phyloP scores from a whole-genome alignment of 2,329 filamentous ascomycete genomes.

The Neofusicoccum umdonicola region DNA sequence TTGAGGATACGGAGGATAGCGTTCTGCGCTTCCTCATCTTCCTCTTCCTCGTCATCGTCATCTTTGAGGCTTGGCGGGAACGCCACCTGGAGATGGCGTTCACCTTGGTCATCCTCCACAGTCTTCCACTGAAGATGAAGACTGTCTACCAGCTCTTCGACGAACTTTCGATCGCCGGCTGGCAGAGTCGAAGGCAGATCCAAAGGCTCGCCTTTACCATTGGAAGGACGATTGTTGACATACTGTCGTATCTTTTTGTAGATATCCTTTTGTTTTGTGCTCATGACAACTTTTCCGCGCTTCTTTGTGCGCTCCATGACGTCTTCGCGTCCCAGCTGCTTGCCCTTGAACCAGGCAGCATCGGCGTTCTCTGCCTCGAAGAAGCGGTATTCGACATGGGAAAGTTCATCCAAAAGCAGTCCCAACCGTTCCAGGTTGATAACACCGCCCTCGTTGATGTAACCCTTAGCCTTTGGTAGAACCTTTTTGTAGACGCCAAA shows the following conservation, averaged over 20 bases:
- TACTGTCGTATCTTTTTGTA: conserved; percentile 82
- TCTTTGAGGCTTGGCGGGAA: conserved; percentile 54
- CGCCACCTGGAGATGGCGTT: conserved; percentile 64
- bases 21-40: conserved; percentile 77
- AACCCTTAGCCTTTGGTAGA: conserved; percentile 81
- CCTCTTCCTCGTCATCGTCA: conserved; percentile 63
- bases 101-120: conserved; percentile 59
- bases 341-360: conserved; percentile 87
- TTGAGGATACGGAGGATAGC: conserved; percentile 83
- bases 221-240: conserved; percentile 64
- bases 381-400: conserved; percentile 84
- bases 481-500: conserved; percentile 94
- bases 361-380: conserved; percentile 90
- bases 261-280: conserved; percentile 74
- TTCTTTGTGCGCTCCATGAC: conserved; percentile 61
- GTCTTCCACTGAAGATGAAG: conserved; percentile 66
- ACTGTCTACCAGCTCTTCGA: conserved; percentile 77
- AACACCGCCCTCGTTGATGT: conserved; percentile 91
- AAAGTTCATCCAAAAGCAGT: conserved; percentile 76
- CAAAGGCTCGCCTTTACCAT: conserved; percentile 51
- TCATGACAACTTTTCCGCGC: conserved; percentile 68
- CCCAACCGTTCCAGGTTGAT: conserved; percentile 83
- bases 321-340: conserved; percentile 69
- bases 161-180: conserved; percentile 87
- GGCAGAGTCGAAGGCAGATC: conserved; percentile 72